Evolutionary conservation across 2,329 filamentous ascomycete genomes (phyloP).

Genomic region (Aspergillus transmontanensis): DNA sequence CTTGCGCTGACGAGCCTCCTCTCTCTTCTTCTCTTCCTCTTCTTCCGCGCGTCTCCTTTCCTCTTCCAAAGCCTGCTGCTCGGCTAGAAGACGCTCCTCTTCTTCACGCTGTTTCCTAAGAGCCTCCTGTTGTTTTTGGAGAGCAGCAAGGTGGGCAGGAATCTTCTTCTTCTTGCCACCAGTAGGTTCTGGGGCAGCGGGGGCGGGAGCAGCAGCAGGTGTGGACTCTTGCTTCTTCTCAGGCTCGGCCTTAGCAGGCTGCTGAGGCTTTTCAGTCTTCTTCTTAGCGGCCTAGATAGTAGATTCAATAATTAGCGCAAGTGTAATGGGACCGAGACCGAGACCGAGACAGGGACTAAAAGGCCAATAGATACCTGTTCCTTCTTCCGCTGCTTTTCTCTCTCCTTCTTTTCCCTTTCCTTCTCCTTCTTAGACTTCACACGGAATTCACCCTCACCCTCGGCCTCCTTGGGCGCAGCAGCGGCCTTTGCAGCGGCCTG

Average conservation of each 20-base stretch:
- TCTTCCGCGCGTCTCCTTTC: constrained; percentile 40
- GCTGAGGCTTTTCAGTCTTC: constrained; percentile 60
- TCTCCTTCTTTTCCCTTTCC: constrained; percentile 96
- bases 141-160: constrained; percentile 56
- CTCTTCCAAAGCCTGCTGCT: constrained; percentile 44
- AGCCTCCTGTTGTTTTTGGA: constrained; percentile 53
- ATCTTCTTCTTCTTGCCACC: constrained; percentile 90
- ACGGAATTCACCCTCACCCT: constrained; percentile 61
- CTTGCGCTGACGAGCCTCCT: constrained; percentile 49
- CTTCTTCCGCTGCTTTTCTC: constrained; percentile 98
- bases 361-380: constrained; percentile 69
- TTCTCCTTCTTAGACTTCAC: constrained; percentile 98
- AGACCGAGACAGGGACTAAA: background rate
- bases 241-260: constrained; percentile 33
- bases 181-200: constrained; percentile 34
- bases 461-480: constrained; percentile 46
- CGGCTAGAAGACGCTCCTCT: constrained; percentile 42
- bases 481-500: constrained; percentile 51
- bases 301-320: constrained; percentile 4
- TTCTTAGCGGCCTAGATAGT: constrained; percentile 73
- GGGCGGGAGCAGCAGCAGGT: constrained; percentile 44
- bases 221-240: constrained; percentile 54
- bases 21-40: constrained; percentile 51
- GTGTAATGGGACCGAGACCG: background rate
- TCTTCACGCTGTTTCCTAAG: constrained; percentile 50